Evolutionary conservation across 2,329 filamentous ascomycete species (phyloP).

Genomic region (Periglandula ipomoeae): DNA sequence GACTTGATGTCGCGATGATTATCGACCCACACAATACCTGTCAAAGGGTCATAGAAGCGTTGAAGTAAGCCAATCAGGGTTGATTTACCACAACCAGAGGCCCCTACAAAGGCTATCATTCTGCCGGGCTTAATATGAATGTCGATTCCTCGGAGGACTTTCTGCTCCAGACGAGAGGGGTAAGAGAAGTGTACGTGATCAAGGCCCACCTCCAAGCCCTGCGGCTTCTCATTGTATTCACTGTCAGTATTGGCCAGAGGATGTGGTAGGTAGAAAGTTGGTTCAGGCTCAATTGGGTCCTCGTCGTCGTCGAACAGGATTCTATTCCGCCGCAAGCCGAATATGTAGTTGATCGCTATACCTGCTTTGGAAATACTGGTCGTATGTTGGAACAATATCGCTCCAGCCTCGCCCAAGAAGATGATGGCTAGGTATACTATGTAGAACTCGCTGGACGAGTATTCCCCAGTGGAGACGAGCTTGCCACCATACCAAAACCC

Average conservation of each 20-base stretch:
- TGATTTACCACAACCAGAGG: constrained; percentile 16
- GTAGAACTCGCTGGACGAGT: constrained; percentile 37
- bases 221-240: not conserved
- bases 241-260: constrained; percentile 15
- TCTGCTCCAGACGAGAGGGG: constrained; percentile 28
- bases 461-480: constrained; percentile 34
- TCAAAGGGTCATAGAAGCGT: constrained; percentile 15
- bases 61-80: constrained; percentile 21
- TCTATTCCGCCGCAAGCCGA: constrained; percentile 26
- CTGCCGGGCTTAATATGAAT: constrained; percentile 26
- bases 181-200: constrained; percentile 49
- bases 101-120: constrained; percentile 5
- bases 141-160: constrained; percentile 29
- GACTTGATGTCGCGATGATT: constrained; percentile 4
- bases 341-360: constrained; percentile 39
- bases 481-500: constrained; percentile 33
- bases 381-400: constrained; percentile 33
- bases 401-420: constrained; percentile 33
- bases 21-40: constrained; percentile 3
- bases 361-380: constrained; percentile 43
- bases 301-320: constrained; percentile 20
- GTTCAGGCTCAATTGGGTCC: too few relatives aligned
- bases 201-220: constrained; percentile 33
- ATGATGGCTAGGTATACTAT: constrained; percentile 42
- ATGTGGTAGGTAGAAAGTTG: too few relatives aligned